Evolutionary conservation across 2,329 filamentous ascomycete species (phyloP).

Genomic region (Fusarium sp.): DNA sequence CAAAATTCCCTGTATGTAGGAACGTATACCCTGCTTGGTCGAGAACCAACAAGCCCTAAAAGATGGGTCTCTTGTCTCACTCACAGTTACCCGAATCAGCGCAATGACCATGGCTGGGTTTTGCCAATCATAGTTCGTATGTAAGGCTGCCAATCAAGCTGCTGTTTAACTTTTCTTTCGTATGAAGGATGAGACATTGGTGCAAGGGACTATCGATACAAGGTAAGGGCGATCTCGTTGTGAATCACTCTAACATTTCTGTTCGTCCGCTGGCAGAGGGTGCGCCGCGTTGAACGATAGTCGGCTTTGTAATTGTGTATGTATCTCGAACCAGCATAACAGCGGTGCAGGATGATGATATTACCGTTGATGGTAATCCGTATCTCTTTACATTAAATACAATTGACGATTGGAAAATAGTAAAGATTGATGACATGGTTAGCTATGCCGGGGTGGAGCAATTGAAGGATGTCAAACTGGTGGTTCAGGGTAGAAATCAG

Average conservation of each 20-base stretch:
- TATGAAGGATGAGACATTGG: background rate
- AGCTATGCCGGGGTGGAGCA: background rate
- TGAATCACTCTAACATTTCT: background rate
- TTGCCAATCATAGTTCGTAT: background rate
- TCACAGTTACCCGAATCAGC: background rate
- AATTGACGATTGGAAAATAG: background rate
- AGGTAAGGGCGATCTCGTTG: background rate
- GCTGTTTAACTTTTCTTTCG: background rate
- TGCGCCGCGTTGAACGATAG: accelerated
- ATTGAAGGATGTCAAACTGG: background rate
- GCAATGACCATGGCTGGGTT: background rate
- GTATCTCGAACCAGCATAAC: background rate
- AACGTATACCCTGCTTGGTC: background rate
- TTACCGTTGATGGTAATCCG: accelerated
- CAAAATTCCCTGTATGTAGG: background rate
- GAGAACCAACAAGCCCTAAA: background rate
- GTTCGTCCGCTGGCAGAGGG: background rate
- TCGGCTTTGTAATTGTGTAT: accelerated
- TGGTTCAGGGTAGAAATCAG: background rate
- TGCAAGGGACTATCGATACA: background rate
- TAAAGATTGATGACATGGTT: accelerated
- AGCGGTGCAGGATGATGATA: accelerated
- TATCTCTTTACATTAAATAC: accelerated
- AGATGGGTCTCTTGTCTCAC: background rate
- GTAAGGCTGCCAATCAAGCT: background rate